Conservation (phyloP, 768 basidiomycete species). For the Lactifluus echinatus region DNA sequence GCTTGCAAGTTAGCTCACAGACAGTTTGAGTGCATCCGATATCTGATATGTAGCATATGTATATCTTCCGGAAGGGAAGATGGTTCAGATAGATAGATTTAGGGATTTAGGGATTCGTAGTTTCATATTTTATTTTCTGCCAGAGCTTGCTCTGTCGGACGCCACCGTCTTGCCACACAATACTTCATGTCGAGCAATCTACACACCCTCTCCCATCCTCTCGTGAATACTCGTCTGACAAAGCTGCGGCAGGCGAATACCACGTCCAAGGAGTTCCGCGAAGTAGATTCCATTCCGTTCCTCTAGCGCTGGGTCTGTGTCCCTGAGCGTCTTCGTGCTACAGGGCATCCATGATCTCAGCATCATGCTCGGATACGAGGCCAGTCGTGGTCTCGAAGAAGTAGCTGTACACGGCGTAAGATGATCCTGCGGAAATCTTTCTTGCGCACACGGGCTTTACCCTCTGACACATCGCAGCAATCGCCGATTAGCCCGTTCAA, state of each 20-base stretch:
- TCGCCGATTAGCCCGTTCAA: constrained; percentile 76
- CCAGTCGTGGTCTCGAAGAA: constrained; percentile 59
- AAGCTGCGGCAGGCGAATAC: constrained; percentile 18
- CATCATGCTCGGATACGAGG: constrained; percentile 75
- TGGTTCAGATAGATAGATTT: too few relatives aligned
- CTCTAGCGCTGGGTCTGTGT: background rate
- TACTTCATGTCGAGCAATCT: constrained; percentile 10
- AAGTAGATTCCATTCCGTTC: constrained; percentile 4
- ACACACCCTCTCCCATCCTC: constrained; percentile 19
- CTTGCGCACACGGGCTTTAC: background rate
- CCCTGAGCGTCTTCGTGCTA: background rate
- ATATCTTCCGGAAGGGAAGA: too few relatives aligned
- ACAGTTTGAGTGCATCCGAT: too few relatives aligned
- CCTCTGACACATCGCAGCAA: constrained; percentile 31
- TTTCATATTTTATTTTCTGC: too few relatives aligned
- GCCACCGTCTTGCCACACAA: too few relatives aligned
- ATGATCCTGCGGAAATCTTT: too few relatives aligned
- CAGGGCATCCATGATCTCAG: constrained; percentile 72
- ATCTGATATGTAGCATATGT: too few relatives aligned
- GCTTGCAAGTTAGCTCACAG: too few relatives aligned
- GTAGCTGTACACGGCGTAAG: constrained; percentile 57
- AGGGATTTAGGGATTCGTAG: too few relatives aligned
- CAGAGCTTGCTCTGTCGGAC: too few relatives aligned
- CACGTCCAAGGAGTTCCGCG: constrained; percentile 20
- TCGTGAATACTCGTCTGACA: constrained; percentile 18